Conservation (phyloP, 495 filamentous ascomycete species). For the Hamigera avellanea region DNA sequence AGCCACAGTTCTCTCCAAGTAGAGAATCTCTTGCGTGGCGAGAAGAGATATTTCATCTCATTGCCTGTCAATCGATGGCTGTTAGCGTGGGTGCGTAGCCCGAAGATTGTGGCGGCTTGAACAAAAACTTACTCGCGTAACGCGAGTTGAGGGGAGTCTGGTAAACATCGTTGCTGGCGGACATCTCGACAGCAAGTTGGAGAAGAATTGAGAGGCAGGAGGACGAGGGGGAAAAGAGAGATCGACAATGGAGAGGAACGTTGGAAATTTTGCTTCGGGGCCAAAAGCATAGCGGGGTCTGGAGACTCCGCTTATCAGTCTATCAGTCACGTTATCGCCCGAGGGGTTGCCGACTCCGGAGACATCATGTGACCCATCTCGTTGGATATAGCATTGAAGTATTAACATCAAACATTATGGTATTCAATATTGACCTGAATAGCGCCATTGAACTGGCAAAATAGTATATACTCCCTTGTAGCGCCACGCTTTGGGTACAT, state of each 20-base stretch:
- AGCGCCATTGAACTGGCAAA: background rate
- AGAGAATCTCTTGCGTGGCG: constrained; percentile 53
- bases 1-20: constrained; percentile 78
- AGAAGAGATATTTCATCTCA: constrained; percentile 53
- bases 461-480: background rate
- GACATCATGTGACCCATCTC: too few species aligned
- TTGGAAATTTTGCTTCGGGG: constrained; percentile 29
- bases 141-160: constrained; percentile 63
- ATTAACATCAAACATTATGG: constrained; percentile 3
- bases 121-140: constrained; percentile 49
- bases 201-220: constrained; percentile 16
- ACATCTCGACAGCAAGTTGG: constrained; percentile 33
- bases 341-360: constrained; percentile 11
- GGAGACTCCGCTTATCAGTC: constrained; percentile 15
- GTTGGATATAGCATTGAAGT: constrained; percentile 4
- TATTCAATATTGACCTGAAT: constrained; percentile 2
- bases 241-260: constrained; percentile 9
- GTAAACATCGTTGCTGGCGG: constrained; percentile 50
- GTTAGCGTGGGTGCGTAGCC: constrained; percentile 9
- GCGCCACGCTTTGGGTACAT: background rate
- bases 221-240: constrained; percentile 2
- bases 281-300: constrained; percentile 20
- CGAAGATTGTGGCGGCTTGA: background rate
- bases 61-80: constrained; percentile 18
- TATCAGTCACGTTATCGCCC: constrained; percentile 34